Evolutionary conservation across 805 yeast genomes (phyloP).

Genomic region (Tetrapisispora nanseiensis): DNA sequence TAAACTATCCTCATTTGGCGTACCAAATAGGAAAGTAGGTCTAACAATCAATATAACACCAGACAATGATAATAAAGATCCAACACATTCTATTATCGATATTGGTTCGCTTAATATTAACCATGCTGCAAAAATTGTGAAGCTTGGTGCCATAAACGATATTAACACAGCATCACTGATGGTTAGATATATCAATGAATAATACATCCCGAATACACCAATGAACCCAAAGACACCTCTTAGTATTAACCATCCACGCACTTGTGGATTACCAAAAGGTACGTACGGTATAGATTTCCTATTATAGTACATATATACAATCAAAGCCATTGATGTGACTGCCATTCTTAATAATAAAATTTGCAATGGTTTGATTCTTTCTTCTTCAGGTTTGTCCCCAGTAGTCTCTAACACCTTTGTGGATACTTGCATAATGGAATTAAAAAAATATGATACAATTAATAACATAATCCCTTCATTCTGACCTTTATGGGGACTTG

Average conservation of each 20-base stretch:
- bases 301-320: slow-evolving; percentile 42
- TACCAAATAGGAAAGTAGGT: slow-evolving; percentile 63
- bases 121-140: slow-evolving; percentile 69
- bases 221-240: slow-evolving; percentile 70
- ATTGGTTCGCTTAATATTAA: slow-evolving; percentile 55
- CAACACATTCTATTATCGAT: slow-evolving; percentile 54
- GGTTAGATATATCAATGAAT: slow-evolving; percentile 59
- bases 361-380: slow-evolving; percentile 67
- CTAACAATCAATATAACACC: slow-evolving; percentile 79
- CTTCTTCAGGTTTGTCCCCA: slow-evolving; percentile 35
- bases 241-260: slow-evolving; percentile 42
- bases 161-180: slow-evolving; percentile 76
- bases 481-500: slow-evolving; percentile 23
- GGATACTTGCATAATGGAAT: slow-evolving; percentile 64
- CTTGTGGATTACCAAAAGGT: slow-evolving; percentile 58
- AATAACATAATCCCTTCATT: slow-evolving; percentile 45
- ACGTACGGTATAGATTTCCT: slow-evolving; percentile 40
- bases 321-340: slow-evolving; percentile 54
- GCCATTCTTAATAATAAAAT: slow-evolving; percentile 69
- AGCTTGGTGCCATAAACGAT: slow-evolving; percentile 67
- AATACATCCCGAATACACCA: slow-evolving; percentile 75
- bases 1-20: not conserved
- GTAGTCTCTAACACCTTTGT: slow-evolving; percentile 69
- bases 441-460: slow-evolving; percentile 58
- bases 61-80: slow-evolving; percentile 54